Base-by-base conservation (phyloP, 2,329 filamentous ascomycete species). In the Albifimbria verrucaria region DNA sequence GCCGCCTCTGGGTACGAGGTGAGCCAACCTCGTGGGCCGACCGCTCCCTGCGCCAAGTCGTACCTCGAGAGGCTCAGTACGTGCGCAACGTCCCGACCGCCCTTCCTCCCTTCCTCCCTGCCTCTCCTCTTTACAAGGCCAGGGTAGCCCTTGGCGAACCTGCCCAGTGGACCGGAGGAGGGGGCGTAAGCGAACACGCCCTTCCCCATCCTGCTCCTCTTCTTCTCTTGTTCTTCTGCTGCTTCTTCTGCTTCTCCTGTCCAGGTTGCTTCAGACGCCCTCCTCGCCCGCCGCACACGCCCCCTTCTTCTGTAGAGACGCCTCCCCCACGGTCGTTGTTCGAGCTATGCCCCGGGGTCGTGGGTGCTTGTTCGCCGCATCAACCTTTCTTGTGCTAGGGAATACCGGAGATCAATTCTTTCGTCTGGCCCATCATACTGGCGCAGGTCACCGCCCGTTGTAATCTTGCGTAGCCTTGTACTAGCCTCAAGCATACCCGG, bases 381-480 rank as follows among this genome's bases (percentile, higher is more conserved):
- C 23, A 12, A 25, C 46, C 25, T 26, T 20, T 36, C 24, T 21
- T 47, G 24, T 25, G 26, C 46, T 48, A 48, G 26, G 46, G 23
- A 48, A 17, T 39, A 39, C 32, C 25, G 46, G 46, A 48, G 25
- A 48, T 36, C 46, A 28, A 26, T 26, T 48, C 26, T 21, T 20
- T 48, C 17, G 45, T 24, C 45, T 48, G 24, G 45, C 24, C 46
- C 46, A 26, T 48, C 46, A 28, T 20, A 32, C 26, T 48, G 46
- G 46, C 46, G 43, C 25, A 18, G 46, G 46, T 32, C 46, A 48
- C 46, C 46, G 46, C 46, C 26, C 25, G 46, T 48, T 48, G 17
- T 20, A 44, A 44, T 21, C 42, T 44, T 44, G 42, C 18, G 42
- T 39, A 39, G 32, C 5, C 32, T 39, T 39, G 32, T 15, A 7